Percentiles rank a stretch among this genome's conserved stretches.
phyloP scores from a whole-genome alignment of 805 yeast genomes.

The Starmerella vaccinii region DNA sequence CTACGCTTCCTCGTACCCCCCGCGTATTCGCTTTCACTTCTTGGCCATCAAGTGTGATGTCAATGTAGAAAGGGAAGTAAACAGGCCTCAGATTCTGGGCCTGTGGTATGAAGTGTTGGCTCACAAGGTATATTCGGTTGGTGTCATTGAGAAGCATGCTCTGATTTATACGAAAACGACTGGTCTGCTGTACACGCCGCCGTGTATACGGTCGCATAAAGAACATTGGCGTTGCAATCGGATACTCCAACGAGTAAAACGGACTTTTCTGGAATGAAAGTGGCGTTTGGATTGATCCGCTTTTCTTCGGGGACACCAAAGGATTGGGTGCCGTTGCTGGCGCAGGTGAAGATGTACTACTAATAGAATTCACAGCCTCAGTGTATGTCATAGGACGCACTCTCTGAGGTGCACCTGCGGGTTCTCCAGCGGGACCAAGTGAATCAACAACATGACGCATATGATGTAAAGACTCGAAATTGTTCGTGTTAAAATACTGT shows the following conservation, averaged over 20 bases:
- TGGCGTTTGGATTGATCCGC: neutral
- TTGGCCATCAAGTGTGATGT: constrained; percentile 49
- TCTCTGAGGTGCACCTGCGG: neutral
- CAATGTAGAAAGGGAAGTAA: constrained; percentile 64
- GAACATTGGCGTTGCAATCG: constrained; percentile 21
- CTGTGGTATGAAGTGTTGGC: constrained; percentile 32
- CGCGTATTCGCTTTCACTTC: constrained; percentile 46
- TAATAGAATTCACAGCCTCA: neutral
- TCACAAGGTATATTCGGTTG: constrained; percentile 41
- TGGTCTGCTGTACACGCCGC: constrained; percentile 3
- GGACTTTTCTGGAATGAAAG: constrained; percentile 25
- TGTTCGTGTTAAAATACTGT: neutral
- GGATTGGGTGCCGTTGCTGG: constrained; percentile 6
- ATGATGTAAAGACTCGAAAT: neutral
- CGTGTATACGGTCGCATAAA: constrained; percentile 18
- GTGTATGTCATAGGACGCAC: neutral
- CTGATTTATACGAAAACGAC: constrained; percentile 36
- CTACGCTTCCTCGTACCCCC: constrained; percentile 67
- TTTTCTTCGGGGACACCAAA: neutral
- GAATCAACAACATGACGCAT: constrained; percentile 6
- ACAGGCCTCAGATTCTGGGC: constrained; percentile 28
- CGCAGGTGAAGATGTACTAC: neutral
- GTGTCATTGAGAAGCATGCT: constrained; percentile 37
- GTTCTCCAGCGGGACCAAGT: neutral
- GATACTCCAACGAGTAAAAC: constrained; percentile 22